These are phyloP conservation scores for Phytophthora ohioensis DNA, from an alignment of 352 stramenopile species.

Conservation along the genomic window DNA sequence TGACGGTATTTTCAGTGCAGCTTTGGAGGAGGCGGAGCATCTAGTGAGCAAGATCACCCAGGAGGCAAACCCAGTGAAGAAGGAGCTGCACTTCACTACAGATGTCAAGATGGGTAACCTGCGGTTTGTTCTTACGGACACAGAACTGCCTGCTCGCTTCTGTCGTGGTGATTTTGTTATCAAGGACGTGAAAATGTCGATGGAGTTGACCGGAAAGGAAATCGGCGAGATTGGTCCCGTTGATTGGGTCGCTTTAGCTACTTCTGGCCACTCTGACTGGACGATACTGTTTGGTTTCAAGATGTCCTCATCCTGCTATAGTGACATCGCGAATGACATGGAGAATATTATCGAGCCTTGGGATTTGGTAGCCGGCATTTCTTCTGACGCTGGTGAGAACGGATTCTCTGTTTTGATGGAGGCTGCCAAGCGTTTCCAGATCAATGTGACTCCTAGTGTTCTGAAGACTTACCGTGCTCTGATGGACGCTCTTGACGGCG, in stretches of 20 bases:
- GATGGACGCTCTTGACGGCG: slow-evolving; percentile 79
- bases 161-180: slow-evolving; percentile 75
- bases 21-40: slow-evolving; percentile 60
- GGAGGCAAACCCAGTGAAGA: slow-evolving; percentile 54
- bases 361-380: slow-evolving; percentile 65
- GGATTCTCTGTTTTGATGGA: slow-evolving; percentile 70
- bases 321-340: slow-evolving; percentile 73
- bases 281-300: slow-evolving; percentile 70
- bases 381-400: slow-evolving; percentile 64
- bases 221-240: slow-evolving; percentile 63
- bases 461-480: slow-evolving; percentile 81
- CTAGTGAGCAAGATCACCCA: slow-evolving; percentile 59
- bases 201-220: slow-evolving; percentile 59
- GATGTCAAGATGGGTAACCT: slow-evolving; percentile 75
- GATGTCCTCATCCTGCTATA: slow-evolving; percentile 76
- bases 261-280: slow-evolving; percentile 66
- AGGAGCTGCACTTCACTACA: slow-evolving; percentile 62
- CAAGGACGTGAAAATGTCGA: slow-evolving; percentile 64
- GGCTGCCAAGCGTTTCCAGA: slow-evolving; percentile 75
- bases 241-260: slow-evolving; percentile 63
- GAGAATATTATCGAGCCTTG: slow-evolving; percentile 80
- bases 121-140: slow-evolving; percentile 67
- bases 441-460: slow-evolving; percentile 78
- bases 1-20: slow-evolving; percentile 70
- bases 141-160: slow-evolving; percentile 59